Evolutionary conservation across 2,329 filamentous ascomycete species (phyloP).

Genomic region (Neofusicoccum parvum): DNA sequence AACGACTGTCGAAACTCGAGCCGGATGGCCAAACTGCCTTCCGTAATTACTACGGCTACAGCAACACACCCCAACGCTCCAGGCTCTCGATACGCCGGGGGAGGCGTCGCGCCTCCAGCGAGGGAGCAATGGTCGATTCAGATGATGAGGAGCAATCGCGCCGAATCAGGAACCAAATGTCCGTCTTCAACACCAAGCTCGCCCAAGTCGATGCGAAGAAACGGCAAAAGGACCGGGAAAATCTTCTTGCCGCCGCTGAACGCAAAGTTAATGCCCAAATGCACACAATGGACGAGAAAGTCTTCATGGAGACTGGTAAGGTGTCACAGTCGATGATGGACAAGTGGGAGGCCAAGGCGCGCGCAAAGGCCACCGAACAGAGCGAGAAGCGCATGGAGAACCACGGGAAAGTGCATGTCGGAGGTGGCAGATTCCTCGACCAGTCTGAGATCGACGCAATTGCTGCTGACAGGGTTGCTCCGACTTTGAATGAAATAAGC

Average conservation of each 20-base stretch:
- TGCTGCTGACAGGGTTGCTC: conserved; percentile 75
- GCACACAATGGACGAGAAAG: conserved; percentile 77
- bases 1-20: conserved; percentile 78
- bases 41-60: conserved; percentile 75
- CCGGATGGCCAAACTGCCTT: conserved; percentile 65
- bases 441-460: conserved; percentile 77
- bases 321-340: conserved; percentile 68
- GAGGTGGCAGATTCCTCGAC: conserved; percentile 78
- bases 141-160: conserved; percentile 70
- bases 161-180: conserved; percentile 78
- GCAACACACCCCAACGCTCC: conserved; percentile 50
- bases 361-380: conserved; percentile 67
- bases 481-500: conserved; percentile 81
- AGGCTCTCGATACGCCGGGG: conserved; percentile 56
- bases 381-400: conserved; percentile 62
- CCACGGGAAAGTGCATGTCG: conserved; percentile 67
- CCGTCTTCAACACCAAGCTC: conserved; percentile 69
- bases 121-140: conserved; percentile 54
- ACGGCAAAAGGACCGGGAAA: conserved; percentile 72
- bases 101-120: conserved; percentile 66
- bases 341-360: conserved; percentile 79
- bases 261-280: conserved; percentile 82
- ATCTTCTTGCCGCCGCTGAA: conserved; percentile 76
- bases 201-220: conserved; percentile 73
- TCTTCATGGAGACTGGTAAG: conserved; percentile 76